A percentile compares a stretch with the other conserved stretches of the same genome.
These are phyloP conservation scores for Neohortaea acidophila DNA, from an alignment of 495 filamentous ascomycete species.

Conservation along the genomic window DNA sequence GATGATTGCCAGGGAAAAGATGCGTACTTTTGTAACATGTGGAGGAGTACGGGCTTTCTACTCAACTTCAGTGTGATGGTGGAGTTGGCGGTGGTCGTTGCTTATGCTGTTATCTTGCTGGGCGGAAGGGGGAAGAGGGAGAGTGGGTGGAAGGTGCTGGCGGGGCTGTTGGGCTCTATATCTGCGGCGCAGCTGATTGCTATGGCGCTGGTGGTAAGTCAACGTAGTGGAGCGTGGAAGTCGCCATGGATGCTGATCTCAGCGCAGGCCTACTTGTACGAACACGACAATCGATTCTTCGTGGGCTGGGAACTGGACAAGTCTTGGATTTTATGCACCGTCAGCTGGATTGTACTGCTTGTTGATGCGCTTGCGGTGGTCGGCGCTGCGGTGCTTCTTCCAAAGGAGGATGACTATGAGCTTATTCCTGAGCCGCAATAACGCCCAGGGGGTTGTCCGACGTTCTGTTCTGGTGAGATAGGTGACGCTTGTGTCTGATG, in stretches of 20 bases:
- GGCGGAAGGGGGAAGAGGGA: conserved; percentile 65
- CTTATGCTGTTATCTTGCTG: conserved; percentile 54
- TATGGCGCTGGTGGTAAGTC: conserved; percentile 64
- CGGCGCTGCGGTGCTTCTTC: conserved; percentile 48
- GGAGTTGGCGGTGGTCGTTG: conserved; percentile 57
- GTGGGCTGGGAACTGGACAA: conserved; percentile 69
- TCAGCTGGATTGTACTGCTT: conserved; percentile 52
- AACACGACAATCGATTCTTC: conserved; percentile 74
- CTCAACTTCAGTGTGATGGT: conserved; percentile 67
- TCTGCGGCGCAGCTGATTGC: conserved; percentile 48
- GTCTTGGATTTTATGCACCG: conserved; percentile 61
- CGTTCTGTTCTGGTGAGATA: no score
- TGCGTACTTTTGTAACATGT: conserved; percentile 78
- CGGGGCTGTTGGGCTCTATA: conserved; percentile 44
- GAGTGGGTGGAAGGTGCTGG: conserved; percentile 62
- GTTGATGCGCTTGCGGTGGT: conserved; percentile 46
- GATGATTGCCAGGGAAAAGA: conserved; percentile 55
- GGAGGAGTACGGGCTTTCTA: conserved; percentile 73
- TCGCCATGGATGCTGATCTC: conserved; percentile 1
- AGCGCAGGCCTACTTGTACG: conserved; percentile 60
- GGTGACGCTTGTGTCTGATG: no score
- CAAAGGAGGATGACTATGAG: conserved; percentile 76
- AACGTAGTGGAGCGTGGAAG: conserved; percentile 1
- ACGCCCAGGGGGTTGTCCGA: no score
- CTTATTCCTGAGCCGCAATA: conserved; percentile 36